Evolutionary conservation across 768 basidiomycete genomes (phyloP), one percentile per base, ranked within the genome.

Genomic region (Boletus insuetus): DNA sequence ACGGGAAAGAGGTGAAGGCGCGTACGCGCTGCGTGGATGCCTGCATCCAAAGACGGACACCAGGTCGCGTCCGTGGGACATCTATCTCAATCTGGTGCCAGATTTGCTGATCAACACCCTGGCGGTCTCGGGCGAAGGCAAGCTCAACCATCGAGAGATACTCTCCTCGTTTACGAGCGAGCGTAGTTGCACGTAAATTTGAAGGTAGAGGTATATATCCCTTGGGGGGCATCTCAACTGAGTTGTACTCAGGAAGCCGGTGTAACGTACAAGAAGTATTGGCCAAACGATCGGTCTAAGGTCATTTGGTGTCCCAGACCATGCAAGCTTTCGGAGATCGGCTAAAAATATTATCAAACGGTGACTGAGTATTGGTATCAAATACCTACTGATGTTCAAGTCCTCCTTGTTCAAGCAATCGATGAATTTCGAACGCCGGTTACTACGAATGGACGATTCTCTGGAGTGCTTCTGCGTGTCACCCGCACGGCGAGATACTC

Each of bases 21-120:
- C 85, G 65, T 71, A 94, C 94, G 63, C 94, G 79, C 69, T 98
- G 97, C 4, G 97, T 95, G 19, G 84, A 82, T 26, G 78, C 84
- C 63, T 91, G 85, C 84, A 91, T 89, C 97, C 97, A 99, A 20
- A 99, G 73, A 35, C 77, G 80, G 12, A 96, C 86, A 20, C 95
- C 94, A 17, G 97, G 95, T 47, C 95, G 76, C 38, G 97, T 99
- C 50, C 97, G 80, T 12, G 97, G 97, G 7, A 98, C 96, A 65
- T 99, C 97, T 56, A 98, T 98, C 67, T 94, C 93, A 63, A 98
- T 98, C 72, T 99, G 97, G 73, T 98, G 97, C 97, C 97, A 98
- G 67, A 98, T 96, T 72, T 92, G 90, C 64, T 94, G 93, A 71
- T 99, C 96, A 31, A 96, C 79, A 0, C 89, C 86, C 53, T 89